Evolutionary conservation across 2,329 filamentous ascomycete genomes (phyloP).

Genomic region (Pseudogymnoascus sp.): DNA sequence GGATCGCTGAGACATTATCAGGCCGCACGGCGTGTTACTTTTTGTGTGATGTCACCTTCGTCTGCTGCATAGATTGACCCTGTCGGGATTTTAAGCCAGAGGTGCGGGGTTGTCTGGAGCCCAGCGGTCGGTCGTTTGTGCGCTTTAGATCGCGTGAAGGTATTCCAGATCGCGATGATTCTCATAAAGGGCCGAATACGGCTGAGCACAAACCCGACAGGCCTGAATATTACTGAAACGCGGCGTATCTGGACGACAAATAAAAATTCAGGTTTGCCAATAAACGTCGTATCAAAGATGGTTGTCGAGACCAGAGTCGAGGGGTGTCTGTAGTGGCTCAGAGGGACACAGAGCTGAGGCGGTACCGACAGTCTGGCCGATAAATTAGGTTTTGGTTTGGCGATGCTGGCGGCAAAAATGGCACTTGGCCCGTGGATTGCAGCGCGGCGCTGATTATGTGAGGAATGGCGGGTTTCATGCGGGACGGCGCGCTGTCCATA

Average conservation of each 20-base stretch:
- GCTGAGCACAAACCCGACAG: neutral
- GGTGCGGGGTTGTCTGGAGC: neutral
- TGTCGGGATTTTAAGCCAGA: neutral
- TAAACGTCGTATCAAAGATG: neutral
- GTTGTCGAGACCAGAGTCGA: neutral
- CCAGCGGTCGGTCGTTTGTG: neutral
- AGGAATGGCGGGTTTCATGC: neutral
- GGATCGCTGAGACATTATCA: neutral
- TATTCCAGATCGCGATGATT: neutral
- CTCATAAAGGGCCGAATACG: constrained; percentile 7
- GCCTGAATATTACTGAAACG: neutral
- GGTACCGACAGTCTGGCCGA: neutral
- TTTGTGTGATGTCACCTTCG: constrained; percentile 2
- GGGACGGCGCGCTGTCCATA: constrained; percentile 28
- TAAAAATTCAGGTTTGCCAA: neutral
- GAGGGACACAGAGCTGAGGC: neutral
- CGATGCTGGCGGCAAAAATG: neutral
- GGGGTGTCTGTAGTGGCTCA: neutral
- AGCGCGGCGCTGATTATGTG: neutral
- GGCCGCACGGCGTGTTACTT: neutral
- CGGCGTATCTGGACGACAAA: neutral
- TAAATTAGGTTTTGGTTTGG: neutral
- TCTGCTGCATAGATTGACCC: neutral
- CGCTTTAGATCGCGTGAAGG: neutral
- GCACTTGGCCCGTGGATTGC: neutral